These are phyloP conservation scores for Neocucurbitaria cava DNA, from an alignment of 2,329 filamentous ascomycete genomes.

Conservation along the genomic window DNA sequence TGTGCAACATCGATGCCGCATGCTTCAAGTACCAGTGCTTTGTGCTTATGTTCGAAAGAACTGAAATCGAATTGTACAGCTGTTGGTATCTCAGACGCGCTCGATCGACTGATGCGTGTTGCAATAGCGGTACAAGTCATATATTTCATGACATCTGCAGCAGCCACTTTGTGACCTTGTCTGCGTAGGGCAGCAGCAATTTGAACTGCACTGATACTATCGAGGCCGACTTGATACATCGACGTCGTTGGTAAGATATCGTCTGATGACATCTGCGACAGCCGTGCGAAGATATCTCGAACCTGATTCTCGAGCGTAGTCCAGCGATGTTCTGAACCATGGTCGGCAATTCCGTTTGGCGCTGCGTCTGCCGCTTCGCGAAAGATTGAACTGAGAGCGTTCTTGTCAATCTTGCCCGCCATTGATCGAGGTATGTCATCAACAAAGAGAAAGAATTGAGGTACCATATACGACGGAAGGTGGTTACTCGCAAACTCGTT, in stretches of 20 bases:
- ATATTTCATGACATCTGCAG: conserved; percentile 75
- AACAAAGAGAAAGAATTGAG: conserved; percentile 43
- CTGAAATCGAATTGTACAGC: conserved; percentile 53
- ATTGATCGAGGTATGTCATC: conserved; percentile 46
- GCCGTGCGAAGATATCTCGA: conserved; percentile 62
- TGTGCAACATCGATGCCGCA: conserved; percentile 39
- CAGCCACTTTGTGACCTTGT: conserved; percentile 64
- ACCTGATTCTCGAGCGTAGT: conserved; percentile 60
- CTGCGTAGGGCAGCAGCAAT: conserved; percentile 72
- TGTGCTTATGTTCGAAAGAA: conserved; percentile 58
- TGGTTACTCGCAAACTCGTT: conserved; percentile 22
- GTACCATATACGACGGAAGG: conserved; percentile 50
- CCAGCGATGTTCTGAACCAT: conserved; percentile 51
- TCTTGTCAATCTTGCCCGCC: conserved; percentile 52
- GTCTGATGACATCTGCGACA: conserved; percentile 61
- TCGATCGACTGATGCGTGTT: conserved; percentile 15
- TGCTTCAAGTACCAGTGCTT: conserved; percentile 37
- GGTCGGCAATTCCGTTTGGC: background rate
- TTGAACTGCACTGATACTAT: conserved; percentile 87
- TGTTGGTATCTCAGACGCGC: background rate
- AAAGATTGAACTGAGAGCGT: conserved; percentile 41
- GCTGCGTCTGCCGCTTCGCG: conserved; percentile 15
- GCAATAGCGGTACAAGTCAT: conserved; percentile 46
- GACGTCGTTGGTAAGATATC: conserved; percentile 69
- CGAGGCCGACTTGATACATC: conserved; percentile 86